phyloP scores from a whole-genome alignment of 495 filamentous ascomycete genomes.

The Annulohypoxylon maeteangense region DNA sequence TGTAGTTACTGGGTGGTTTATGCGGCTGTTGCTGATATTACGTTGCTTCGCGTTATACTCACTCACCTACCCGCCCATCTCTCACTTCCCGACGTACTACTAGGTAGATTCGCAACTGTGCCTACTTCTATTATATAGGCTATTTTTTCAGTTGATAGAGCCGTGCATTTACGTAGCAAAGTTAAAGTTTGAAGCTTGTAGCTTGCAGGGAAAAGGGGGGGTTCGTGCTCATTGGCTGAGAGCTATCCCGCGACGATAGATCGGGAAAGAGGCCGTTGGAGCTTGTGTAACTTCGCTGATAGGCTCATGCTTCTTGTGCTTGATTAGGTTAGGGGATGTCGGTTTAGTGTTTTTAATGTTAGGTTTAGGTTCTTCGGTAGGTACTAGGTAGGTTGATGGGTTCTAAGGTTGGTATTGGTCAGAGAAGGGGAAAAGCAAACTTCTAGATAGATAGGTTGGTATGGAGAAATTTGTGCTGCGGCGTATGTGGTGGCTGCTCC shows the following conservation, averaged over 20 bases:
- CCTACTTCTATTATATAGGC: too few species aligned
- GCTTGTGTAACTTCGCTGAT: not conserved
- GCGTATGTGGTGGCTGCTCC: not conserved
- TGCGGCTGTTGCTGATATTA: too few species aligned
- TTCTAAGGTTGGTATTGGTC: too few species aligned
- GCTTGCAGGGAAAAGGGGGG: not conserved
- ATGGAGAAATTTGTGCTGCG: not conserved
- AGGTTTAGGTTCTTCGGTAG: too few species aligned
- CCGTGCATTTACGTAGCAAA: too few species aligned
- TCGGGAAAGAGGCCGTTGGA: not conserved
- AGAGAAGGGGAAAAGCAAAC: not conserved
- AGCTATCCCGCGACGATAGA: not conserved
- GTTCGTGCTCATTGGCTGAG: not conserved
- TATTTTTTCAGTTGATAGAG: too few species aligned
- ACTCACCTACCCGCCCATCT: too few species aligned
- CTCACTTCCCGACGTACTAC: too few species aligned
- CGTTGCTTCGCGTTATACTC: too few species aligned
- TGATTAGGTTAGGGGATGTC: not conserved
- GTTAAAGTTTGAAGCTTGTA: not conserved
- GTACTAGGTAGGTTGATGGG: too few species aligned
- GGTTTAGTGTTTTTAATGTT: not conserved
- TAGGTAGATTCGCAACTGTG: too few species aligned
- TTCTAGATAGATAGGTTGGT: not conserved
- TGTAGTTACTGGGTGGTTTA: too few species aligned
- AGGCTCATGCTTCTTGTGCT: not conserved